Evolutionary conservation across 2,329 filamentous ascomycete species (phyloP).

Genomic region (Metarhizium robertsii): DNA sequence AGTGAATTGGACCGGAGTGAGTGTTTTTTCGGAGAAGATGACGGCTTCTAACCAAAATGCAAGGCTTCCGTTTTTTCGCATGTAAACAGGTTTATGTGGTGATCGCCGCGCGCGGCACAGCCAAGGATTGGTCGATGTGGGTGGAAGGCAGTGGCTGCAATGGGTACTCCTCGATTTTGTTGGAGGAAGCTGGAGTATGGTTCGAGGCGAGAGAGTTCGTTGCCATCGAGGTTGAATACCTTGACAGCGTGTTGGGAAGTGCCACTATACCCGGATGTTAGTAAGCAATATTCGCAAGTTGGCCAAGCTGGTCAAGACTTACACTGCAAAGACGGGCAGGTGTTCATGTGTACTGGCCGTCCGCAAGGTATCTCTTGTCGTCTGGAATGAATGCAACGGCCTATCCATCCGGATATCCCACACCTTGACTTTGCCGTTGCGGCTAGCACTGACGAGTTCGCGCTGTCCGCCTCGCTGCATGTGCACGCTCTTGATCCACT

Average conservation of each 20-base stretch:
- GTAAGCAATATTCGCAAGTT: slow-evolving; percentile 8
- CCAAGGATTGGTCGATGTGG: slow-evolving; percentile 88
- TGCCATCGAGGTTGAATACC: slow-evolving; percentile 81
- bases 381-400: slow-evolving; percentile 63
- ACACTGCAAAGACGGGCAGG: slow-evolving; percentile 89
- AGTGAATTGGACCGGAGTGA: slow-evolving; percentile 1
- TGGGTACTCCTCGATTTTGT: slow-evolving; percentile 70
- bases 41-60: slow-evolving; percentile 18
- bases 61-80: slow-evolving; percentile 44
- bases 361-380: slow-evolving; percentile 68
- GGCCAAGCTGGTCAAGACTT: slow-evolving; percentile 32
- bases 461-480: slow-evolving; percentile 92
- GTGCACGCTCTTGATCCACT: slow-evolving; percentile 94
- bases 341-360: slow-evolving; percentile 93
- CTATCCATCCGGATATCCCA: slow-evolving; percentile 92
- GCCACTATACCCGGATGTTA: slow-evolving; percentile 46
- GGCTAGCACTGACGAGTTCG: slow-evolving; percentile 81
- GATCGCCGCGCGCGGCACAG: slow-evolving; percentile 75
- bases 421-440: slow-evolving; percentile 86
- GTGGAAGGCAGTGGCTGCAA: slow-evolving; percentile 87
- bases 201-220: slow-evolving; percentile 72
- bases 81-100: slow-evolving; percentile 82
- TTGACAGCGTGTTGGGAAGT: slow-evolving; percentile 83
- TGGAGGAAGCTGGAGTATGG: slow-evolving; percentile 85
- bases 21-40: slow-evolving; percentile 1